Conservation (phyloP, 2,329 filamentous ascomycete genomes). For the Epichloe hybrida region DNA sequence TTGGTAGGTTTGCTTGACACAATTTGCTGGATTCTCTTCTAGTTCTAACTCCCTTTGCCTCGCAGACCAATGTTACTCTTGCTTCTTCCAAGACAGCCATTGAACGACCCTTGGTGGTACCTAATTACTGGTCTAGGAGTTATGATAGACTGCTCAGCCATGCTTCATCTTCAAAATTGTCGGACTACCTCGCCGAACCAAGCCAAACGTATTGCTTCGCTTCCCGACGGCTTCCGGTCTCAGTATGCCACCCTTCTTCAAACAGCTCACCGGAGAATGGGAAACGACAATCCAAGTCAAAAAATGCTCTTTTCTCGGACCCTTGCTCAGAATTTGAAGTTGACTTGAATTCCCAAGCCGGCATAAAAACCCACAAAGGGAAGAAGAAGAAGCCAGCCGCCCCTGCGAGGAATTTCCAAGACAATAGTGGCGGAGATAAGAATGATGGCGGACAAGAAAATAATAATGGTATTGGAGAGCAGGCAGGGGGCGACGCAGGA, state of each 20-base stretch:
- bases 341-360: slow-evolving; percentile 10
- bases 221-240: slow-evolving; percentile 3
- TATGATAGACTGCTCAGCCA: not conserved
- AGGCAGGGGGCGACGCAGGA: not conserved
- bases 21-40: not conserved
- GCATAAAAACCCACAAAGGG: slow-evolving; percentile 7
- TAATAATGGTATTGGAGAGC: slow-evolving; percentile 6
- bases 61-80: not conserved
- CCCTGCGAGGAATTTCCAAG: slow-evolving; percentile 5
- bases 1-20: not conserved
- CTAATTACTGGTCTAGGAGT: slow-evolving; percentile 1
- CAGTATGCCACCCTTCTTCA: not conserved
- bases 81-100: not conserved
- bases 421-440: slow-evolving; percentile 4
- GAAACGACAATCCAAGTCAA: not conserved
- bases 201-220: slow-evolving; percentile 4
- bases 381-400: slow-evolving; percentile 11
- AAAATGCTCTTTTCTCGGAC: slow-evolving; percentile 8
- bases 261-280: not conserved
- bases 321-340: slow-evolving; percentile 11
- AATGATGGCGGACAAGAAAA: slow-evolving; percentile 2
- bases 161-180: not conserved
- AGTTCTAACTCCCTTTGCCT: not conserved
- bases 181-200: not conserved
- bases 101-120: not conserved